Evolutionary conservation across 2,329 filamentous ascomycete species (phyloP).

Genomic region (Phaeosphaeria sp.): DNA sequence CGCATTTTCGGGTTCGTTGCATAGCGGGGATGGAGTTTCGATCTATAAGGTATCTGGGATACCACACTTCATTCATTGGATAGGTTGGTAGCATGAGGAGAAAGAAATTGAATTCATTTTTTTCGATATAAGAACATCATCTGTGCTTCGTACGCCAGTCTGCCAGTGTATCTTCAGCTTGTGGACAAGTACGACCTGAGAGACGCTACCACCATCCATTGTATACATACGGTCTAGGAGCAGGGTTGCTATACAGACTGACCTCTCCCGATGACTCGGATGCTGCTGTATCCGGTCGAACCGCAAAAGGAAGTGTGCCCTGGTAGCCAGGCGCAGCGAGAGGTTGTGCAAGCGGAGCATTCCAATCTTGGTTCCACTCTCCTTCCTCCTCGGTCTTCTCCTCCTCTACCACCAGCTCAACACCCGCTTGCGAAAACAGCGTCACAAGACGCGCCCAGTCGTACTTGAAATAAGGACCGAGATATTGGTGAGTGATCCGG

Average conservation of each 20-base stretch:
- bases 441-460: slow-evolving; percentile 18
- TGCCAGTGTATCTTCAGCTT: neutral
- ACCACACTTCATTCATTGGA: neutral
- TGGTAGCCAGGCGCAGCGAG: neutral
- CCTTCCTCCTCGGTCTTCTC: slow-evolving; percentile 4
- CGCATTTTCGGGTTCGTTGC: neutral
- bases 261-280: slow-evolving; percentile 21
- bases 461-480: slow-evolving; percentile 7
- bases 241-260: slow-evolving; percentile 17
- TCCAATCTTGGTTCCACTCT: neutral
- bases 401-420: slow-evolving; percentile 15
- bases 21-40: neutral
- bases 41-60: neutral
- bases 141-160: neutral
- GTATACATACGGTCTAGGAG: neutral
- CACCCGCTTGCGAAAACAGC: slow-evolving; percentile 5
- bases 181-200: neutral
- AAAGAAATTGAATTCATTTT: neutral
- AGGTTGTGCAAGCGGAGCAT: neutral
- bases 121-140: neutral
- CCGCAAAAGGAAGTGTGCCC: neutral
- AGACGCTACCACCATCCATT: neutral
- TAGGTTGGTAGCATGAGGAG: neutral
- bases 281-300: slow-evolving; percentile 4
- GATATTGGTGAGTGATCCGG: slow-evolving; percentile 8